Evolutionary conservation across 106 monocot species (phyloP).

Genomic region (Dioscorea zingiberensis): DNA sequence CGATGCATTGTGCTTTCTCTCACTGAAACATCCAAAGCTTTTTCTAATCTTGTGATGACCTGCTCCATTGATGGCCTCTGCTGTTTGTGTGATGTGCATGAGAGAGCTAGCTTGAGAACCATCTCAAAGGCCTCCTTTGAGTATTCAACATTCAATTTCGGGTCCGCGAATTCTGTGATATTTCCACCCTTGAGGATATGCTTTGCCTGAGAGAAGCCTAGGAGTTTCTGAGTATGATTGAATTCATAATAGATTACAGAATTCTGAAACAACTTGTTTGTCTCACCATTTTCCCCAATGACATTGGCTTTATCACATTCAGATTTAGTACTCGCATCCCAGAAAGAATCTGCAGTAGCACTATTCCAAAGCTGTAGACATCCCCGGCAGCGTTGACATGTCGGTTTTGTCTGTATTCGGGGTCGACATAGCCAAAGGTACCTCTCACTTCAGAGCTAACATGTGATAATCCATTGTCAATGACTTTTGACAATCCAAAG

Average conservation of each 20-base stretch:
- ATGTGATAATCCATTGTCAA: conserved; percentile 36
- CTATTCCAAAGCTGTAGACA: conserved; percentile 54
- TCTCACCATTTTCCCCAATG: conserved; percentile 37
- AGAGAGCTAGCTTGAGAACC: conserved; percentile 31
- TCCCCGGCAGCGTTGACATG: conserved; percentile 43
- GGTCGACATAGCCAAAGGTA: conserved; percentile 51
- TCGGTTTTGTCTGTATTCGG: conserved; percentile 44
- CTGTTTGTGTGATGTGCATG: conserved; percentile 32
- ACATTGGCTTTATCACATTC: conserved; percentile 28
- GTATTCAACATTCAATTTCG: conserved; percentile 30
- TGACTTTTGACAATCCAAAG: conserved; percentile 46
- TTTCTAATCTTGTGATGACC: conserved; percentile 31
- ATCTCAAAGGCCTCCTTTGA: conserved; percentile 38
- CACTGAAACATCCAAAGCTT: conserved; percentile 31
- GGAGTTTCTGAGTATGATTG: too few relatives aligned
- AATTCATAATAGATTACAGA: background rate
- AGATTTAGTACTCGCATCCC: conserved; percentile 39
- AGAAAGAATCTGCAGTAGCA: conserved; percentile 45
- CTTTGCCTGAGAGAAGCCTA: conserved; percentile 23
- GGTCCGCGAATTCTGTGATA: conserved; percentile 45
- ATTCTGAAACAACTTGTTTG: background rate
- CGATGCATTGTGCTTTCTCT: conserved; percentile 1
- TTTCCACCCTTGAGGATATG: conserved; percentile 18
- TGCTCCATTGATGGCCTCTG: conserved; percentile 41
- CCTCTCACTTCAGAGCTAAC: conserved; percentile 56